phyloP scores from a whole-genome alignment of 2,329 filamentous ascomycete genomes.

The Ophiocordyceps camponoti-leonardi region DNA sequence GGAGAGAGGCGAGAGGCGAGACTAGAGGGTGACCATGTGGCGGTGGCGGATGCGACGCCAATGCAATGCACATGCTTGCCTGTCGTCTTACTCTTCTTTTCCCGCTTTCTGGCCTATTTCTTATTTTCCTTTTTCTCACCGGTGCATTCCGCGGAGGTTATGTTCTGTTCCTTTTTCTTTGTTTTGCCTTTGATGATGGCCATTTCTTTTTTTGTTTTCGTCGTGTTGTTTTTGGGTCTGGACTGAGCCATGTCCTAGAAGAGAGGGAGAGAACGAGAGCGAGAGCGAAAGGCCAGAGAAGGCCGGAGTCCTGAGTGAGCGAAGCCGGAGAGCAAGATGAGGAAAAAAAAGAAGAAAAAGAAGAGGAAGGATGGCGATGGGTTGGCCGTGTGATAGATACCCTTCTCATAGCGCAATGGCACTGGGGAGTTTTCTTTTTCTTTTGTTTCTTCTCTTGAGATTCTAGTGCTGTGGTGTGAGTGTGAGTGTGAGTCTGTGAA shows the following conservation, averaged over 20 bases:
- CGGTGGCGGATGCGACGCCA: not conserved
- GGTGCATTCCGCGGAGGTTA: not conserved
- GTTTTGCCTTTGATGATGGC: not conserved
- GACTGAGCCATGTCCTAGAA: not conserved
- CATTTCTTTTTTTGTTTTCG: not conserved
- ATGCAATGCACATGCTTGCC: not conserved
- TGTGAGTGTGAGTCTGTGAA: no score
- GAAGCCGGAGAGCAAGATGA: not conserved
- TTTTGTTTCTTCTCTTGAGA: no score
- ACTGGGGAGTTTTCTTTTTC: no score
- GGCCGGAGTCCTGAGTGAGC: no score
- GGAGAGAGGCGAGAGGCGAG: not conserved
- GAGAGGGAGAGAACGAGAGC: not conserved
- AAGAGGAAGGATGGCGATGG: no score
- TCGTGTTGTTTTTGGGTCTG: not conserved
- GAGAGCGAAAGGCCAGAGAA: no score
- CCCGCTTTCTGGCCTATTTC: not conserved
- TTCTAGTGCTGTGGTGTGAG: no score
- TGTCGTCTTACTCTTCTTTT: not conserved
- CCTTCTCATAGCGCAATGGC: no score
- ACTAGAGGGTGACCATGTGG: not conserved
- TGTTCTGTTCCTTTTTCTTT: not conserved
- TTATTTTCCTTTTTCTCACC: not conserved
- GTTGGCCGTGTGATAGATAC: no score
- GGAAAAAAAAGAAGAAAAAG: not conserved